Evolutionary conservation across 2,329 filamentous ascomycete genomes (phyloP), one percentile per base, ranked within the genome.

Genomic region (Xylaria polymorpha): DNA sequence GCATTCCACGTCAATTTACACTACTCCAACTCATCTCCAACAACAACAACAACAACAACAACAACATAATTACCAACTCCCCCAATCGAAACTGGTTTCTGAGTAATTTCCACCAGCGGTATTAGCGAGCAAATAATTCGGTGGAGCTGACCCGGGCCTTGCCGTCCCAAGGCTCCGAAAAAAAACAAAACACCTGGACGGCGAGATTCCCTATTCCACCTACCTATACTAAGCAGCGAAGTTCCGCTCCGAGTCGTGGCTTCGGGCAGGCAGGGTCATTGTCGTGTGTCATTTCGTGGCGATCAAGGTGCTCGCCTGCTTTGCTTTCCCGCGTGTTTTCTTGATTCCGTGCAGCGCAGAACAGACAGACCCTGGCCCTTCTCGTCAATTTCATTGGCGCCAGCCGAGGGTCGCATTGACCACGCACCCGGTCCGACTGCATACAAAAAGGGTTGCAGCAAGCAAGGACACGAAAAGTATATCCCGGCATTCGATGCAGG

Each of bases 381-480:
- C n/a, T 14, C 25, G 25, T 2, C 25, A 29, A 29, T 29, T 29
- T 39, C 51, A 56, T 39, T 56, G 51, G 51, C 15, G 51, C n/a
- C n/a, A 37, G n/a, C 32, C 35, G 32, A 39, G n/a, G n/a, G 32
- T 22, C 32, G 51, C 51, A 55, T 53, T n/a, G 25, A 15, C 29
- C 29, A 53, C 25, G 50, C 50, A 29, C 46, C 46, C 22, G 46
- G 46, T 50, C 46, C 46, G 51, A 37, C 29, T 20, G 51, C 51
- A 55, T 55, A 37, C 15, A 20, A 37, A 20, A 37, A 37, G 15
- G 29, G 51, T 55, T 20, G 25, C 51, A 55, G 8, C n/a, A 14
- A 56, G 35, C 35, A 39, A 55, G 53, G 22, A 39, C 39, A 56
- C 53, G 53, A 39, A 56, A 56, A 56, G 53, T 39, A 56, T 56